These are phyloP conservation scores for Raffaelea arxii DNA, from an alignment of 2,329 filamentous ascomycete genomes.

Conservation along the genomic window DNA sequence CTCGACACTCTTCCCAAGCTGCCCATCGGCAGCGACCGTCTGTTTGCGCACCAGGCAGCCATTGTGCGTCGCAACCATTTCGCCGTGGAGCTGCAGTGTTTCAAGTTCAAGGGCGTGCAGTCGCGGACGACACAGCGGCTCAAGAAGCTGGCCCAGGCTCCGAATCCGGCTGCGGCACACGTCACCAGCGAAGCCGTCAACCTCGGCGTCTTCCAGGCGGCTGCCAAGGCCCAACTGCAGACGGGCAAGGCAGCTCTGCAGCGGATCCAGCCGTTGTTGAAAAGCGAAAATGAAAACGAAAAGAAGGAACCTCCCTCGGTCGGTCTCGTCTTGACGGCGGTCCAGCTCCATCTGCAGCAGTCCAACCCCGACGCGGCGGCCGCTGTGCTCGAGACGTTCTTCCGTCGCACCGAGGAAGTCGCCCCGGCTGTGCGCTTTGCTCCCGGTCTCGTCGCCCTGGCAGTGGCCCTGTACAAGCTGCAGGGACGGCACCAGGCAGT, in stretches of 20 bases:
- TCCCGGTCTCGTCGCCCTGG: conserved; percentile 72
- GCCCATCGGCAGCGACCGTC: conserved; percentile 46
- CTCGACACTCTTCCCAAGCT: conserved; percentile 43
- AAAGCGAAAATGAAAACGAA: no score
- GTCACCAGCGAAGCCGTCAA: conserved; percentile 24
- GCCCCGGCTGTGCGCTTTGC: conserved; percentile 59
- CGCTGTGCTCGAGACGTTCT: conserved; percentile 63
- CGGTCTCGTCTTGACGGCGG: conserved; percentile 67
- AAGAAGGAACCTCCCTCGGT: conserved; percentile 70
- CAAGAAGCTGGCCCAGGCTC: conserved; percentile 18
- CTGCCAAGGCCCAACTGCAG: conserved; percentile 57
- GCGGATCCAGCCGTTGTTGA: conserved; percentile 56
- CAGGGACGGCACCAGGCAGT: conserved; percentile 66
- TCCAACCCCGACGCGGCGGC: conserved; percentile 71
- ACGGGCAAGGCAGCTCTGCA: conserved; percentile 60
- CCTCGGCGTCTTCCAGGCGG: conserved; percentile 51
- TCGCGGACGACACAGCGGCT: conserved; percentile 35
- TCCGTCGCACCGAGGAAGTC: conserved; percentile 59
- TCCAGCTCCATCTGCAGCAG: conserved; percentile 70
- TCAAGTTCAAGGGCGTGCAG: conserved; percentile 57
- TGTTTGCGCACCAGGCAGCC: conserved; percentile 62
- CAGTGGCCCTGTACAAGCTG: conserved; percentile 67
- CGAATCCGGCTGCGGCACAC: conserved; percentile 12
- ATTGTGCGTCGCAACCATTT: conserved; percentile 54
- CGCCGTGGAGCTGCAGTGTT: conserved; percentile 53